phyloP scores from a whole-genome alignment of 176 grass and related monocot genomes.

The Elaeis guineensis region DNA sequence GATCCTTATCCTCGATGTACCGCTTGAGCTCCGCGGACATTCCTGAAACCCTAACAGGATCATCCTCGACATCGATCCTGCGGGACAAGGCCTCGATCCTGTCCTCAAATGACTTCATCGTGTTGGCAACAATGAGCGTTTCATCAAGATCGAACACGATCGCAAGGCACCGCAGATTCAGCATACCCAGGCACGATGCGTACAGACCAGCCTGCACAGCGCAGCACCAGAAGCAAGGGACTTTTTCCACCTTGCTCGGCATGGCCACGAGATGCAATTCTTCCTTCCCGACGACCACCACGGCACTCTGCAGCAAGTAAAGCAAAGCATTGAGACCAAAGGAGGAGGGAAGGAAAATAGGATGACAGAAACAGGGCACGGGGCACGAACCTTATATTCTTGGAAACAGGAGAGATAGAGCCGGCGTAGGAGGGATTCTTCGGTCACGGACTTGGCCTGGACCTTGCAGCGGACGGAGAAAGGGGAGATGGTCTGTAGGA shows the following conservation, averaged over 20 bases:
- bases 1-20: conserved; percentile 72
- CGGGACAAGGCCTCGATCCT: conserved; percentile 57
- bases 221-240: conserved; percentile 93
- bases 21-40: conserved; percentile 96
- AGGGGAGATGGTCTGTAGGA: conserved; percentile 82
- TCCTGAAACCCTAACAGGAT: conserved; percentile 57
- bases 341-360: background rate
- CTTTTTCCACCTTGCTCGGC: conserved; percentile 66
- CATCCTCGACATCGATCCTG: conserved; percentile 64
- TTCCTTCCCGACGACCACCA: conserved; percentile 66
- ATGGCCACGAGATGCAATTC: conserved; percentile 94
- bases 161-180: conserved; percentile 72
- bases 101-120: conserved; percentile 87
- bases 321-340: background rate
- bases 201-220: conserved; percentile 63
- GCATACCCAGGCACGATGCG: conserved; percentile 60
- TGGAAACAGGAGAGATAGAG: conserved; percentile 76
- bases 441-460: conserved; percentile 44
- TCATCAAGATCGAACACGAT: conserved; percentile 98
- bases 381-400: conserved; percentile 51
- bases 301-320: conserved; percentile 57
- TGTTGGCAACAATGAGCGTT: conserved; percentile 96
- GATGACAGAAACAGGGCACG: background rate
- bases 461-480: conserved; percentile 91
- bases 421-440: conserved; percentile 37